Conservation (phyloP, 768 basidiomycete genomes). For the Mycena albidolilacea region DNA sequence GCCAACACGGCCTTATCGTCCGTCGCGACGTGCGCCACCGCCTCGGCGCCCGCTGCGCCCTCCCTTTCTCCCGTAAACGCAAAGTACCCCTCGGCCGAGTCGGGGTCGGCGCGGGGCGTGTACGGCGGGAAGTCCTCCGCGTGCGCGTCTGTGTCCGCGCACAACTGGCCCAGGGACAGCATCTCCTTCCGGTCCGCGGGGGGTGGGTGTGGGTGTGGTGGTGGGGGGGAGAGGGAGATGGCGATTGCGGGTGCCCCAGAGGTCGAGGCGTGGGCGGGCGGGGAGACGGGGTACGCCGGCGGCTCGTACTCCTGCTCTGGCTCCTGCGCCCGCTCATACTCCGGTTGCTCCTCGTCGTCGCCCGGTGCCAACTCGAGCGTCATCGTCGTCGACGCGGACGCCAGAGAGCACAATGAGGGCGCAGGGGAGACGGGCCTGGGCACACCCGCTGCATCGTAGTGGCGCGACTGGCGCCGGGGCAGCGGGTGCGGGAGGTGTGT, state of each 20-base stretch:
- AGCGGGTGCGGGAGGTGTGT: too few species aligned
- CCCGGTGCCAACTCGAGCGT: not conserved
- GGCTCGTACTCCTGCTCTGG: constrained; percentile 6
- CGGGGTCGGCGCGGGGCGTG: constrained; percentile 1
- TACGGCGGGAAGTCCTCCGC: constrained; percentile 29
- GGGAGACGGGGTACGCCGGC: constrained; percentile 19
- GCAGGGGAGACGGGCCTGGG: too few species aligned
- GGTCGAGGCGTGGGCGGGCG: not conserved
- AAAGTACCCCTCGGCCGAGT: constrained; percentile 7
- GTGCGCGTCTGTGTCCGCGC: not conserved
- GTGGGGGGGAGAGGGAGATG: too few species aligned
- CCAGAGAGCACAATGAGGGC: too few species aligned
- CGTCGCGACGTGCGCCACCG: constrained; percentile 73
- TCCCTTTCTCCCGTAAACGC: constrained; percentile 22
- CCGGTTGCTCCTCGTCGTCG: too few species aligned
- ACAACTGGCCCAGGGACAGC: too few species aligned
- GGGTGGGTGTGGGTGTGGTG: too few species aligned
- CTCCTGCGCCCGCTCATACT: too few species aligned
- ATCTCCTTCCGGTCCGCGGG: too few species aligned
- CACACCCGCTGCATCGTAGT: too few species aligned
- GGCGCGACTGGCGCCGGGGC: too few species aligned
- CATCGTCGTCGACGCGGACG: not conserved
- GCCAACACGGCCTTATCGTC: constrained; percentile 76
- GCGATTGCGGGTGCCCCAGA: too few species aligned
- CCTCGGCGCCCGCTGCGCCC: constrained; percentile 42